Evolutionary conservation across 1,284 basidiomycete species (phyloP).

Genomic region (Sparassis latifolia): DNA sequence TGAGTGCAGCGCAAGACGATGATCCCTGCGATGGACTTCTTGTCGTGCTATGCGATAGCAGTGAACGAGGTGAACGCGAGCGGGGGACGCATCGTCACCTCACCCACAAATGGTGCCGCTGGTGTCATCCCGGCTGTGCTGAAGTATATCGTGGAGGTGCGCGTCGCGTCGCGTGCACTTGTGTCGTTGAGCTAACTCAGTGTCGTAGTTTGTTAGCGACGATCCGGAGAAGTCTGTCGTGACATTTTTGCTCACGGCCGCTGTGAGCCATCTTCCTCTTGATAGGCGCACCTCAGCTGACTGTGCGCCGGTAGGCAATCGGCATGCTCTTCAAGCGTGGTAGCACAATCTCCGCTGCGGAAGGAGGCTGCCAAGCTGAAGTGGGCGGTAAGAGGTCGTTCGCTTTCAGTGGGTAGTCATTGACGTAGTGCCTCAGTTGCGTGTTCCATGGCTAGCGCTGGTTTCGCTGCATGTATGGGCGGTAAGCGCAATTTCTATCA

Average conservation of each 20-base stretch:
- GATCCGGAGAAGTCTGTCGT: constrained; percentile 82
- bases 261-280: constrained; percentile 37
- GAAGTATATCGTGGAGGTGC: constrained; percentile 81
- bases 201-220: constrained; percentile 72
- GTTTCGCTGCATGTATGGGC: constrained; percentile 91
- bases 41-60: constrained; percentile 89
- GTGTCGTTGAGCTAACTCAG: neutral
- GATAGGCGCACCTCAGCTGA: neutral
- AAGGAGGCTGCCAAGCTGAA: constrained; percentile 86
- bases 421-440: constrained; percentile 47
- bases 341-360: constrained; percentile 93
- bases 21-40: constrained; percentile 91
- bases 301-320: constrained; percentile 48
- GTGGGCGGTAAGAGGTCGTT: constrained; percentile 56
- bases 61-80: constrained; percentile 90
- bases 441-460: constrained; percentile 88
- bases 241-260: constrained; percentile 82
- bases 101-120: constrained; percentile 78
- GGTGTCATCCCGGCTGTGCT: constrained; percentile 91
- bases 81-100: constrained; percentile 91
- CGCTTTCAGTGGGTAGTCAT: neutral
- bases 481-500: constrained; percentile 35
- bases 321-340: constrained; percentile 98
- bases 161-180: neutral
- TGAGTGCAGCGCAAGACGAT: constrained; percentile 62